phyloP scores from a whole-genome alignment of 345 rosid genomes.

The Mercurialis annua region DNA sequence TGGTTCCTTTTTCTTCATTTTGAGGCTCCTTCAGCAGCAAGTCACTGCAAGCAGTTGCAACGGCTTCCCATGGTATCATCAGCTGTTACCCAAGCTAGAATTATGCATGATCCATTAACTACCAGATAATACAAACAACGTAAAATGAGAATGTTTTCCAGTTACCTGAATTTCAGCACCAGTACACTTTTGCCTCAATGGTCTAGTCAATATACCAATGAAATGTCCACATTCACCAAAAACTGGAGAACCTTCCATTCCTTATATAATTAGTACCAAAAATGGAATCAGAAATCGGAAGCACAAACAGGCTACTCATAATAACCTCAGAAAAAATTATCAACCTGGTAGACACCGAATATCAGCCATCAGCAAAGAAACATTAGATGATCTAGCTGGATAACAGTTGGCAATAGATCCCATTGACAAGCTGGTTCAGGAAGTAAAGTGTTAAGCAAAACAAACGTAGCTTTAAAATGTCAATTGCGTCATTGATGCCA shows the following conservation, averaged over 20 bases:
- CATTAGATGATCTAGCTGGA: constrained; percentile 53
- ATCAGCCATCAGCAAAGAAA: constrained; percentile 83
- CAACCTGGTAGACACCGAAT: constrained; percentile 95
- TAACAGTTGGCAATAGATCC: constrained; percentile 80
- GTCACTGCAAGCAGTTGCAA: constrained; percentile 78
- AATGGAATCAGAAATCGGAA: constrained; percentile 19
- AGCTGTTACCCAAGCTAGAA: constrained; percentile 94
- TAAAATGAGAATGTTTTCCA: constrained; percentile 16
- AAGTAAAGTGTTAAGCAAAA: constrained; percentile 16
- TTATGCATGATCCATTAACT: constrained; percentile 56
- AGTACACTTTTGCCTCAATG: constrained; percentile 70
- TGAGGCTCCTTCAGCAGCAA: constrained; percentile 67
- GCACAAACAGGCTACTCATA: constrained; percentile 20
- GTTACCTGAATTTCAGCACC: constrained; percentile 95
- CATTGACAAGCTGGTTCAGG: constrained; percentile 62
- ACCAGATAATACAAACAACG: constrained; percentile 32
- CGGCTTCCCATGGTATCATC: constrained; percentile 98
- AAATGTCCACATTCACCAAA: constrained; percentile 53
- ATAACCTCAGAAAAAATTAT: constrained; percentile 21
- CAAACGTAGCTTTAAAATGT: not conserved
- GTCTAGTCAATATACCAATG: constrained; percentile 75
- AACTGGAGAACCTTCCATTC: constrained; percentile 90
- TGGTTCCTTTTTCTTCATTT: constrained; percentile 41
- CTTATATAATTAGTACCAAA: constrained; percentile 35
- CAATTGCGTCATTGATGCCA: not conserved